Evolutionary conservation across 192 early-diverging fungal genomes (phyloP).

Genomic region (Anaeromyces robustus): DNA sequence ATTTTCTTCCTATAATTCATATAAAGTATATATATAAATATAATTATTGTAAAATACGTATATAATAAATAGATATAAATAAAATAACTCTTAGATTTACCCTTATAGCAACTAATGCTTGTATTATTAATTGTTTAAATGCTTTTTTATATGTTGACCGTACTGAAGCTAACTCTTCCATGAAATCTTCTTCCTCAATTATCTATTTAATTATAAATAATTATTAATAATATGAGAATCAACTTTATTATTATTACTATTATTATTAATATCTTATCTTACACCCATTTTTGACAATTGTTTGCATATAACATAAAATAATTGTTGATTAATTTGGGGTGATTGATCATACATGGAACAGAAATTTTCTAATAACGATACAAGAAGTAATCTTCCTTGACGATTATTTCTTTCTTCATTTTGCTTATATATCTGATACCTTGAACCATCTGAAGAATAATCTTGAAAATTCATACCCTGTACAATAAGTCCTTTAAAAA

Average conservation of each 20-base stretch:
- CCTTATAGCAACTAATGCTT: slow-evolving; percentile 52
- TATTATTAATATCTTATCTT: slow-evolving; percentile 38
- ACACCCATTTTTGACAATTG: slow-evolving; percentile 74
- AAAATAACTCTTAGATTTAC: not conserved
- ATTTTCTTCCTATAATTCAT: not conserved
- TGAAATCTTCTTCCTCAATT: slow-evolving; percentile 32
- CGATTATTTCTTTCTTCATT: slow-evolving; percentile 13
- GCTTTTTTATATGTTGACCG: slow-evolving; percentile 72
- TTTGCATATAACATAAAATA: slow-evolving; percentile 80
- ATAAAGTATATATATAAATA: no score
- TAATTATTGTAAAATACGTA: no score
- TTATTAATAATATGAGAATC: not conserved
- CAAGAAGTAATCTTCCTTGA: slow-evolving; percentile 69
- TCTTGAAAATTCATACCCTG: not conserved
- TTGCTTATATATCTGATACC: not conserved
- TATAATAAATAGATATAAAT: no score
- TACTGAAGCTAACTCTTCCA: slow-evolving; percentile 72
- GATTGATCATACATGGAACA: slow-evolving; percentile 73
- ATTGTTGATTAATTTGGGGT: slow-evolving; percentile 61
- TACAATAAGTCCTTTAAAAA: no score
- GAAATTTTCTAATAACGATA: slow-evolving; percentile 81
- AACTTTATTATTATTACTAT: not conserved
- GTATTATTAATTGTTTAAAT: slow-evolving; percentile 65
- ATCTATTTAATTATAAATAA: slow-evolving; percentile 12
- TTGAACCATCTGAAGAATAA: not conserved